Conservation (phyloP, 345 rosid species). For the Camelina sativa region DNA sequence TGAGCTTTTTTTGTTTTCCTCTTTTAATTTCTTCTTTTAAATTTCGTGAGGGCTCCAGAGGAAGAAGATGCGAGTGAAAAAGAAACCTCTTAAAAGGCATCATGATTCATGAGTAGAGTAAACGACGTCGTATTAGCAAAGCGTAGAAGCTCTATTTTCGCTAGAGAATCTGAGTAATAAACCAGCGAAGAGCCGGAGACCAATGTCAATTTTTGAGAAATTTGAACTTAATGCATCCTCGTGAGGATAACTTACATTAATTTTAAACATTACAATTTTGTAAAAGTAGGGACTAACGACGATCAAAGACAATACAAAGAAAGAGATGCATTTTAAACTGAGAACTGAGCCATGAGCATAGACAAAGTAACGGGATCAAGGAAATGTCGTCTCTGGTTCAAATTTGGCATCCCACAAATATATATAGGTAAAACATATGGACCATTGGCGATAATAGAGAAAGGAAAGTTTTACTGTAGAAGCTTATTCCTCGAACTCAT, state of each 20-base stretch:
- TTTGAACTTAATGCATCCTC: too few relatives aligned
- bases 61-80: neutral
- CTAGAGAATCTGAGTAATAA: neutral
- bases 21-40: conserved; percentile 24
- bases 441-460: conserved; percentile 14
- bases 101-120: neutral
- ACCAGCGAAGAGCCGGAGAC: neutral
- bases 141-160: neutral
- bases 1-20: conserved; percentile 11
- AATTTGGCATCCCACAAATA: conserved; percentile 30
- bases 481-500: conserved; percentile 79
- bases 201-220: neutral
- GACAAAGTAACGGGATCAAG: conserved; percentile 19
- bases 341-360: conserved; percentile 25
- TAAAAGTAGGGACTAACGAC: conserved; percentile 1
- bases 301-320: conserved; percentile 26
- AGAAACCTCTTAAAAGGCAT: neutral
- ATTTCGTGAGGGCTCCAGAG: conserved; percentile 1
- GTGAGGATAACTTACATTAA: too few relatives aligned
- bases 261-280: conserved; percentile 7
- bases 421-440: conserved; percentile 24
- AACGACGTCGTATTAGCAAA: neutral
- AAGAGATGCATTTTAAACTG: conserved; percentile 9
- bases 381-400: conserved; percentile 20
- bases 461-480: neutral